phyloP scores from a whole-genome alignment of 108 stramenopile genomes.

The Cyclotella kingstonii region DNA sequence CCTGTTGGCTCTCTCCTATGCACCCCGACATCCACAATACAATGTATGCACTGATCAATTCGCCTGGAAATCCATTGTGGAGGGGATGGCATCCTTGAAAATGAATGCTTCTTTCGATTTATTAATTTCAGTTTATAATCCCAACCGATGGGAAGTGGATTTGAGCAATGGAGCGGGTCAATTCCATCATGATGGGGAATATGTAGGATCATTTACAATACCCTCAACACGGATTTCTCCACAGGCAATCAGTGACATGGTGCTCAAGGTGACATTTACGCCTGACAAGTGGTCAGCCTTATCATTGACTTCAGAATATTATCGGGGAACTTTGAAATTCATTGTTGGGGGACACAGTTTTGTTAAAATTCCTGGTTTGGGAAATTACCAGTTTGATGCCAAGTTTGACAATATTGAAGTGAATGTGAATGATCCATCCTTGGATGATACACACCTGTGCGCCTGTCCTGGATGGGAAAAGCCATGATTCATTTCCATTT shows the following conservation, averaged over 20 bases:
- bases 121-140: conserved; percentile 75
- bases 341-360: conserved; percentile 39
- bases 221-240: conserved; percentile 51
- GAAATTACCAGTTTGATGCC: conserved; percentile 48
- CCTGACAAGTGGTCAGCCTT: conserved; percentile 75
- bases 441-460: conserved; percentile 71
- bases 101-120: conserved; percentile 79
- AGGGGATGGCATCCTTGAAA: conserved; percentile 66
- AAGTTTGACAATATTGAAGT: conserved; percentile 56
- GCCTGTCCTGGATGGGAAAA: conserved; percentile 71
- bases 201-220: conserved; percentile 77
- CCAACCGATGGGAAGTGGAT: conserved; percentile 70
- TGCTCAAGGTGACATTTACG: conserved; percentile 67
- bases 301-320: conserved; percentile 71
- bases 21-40: conserved; percentile 68
- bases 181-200: conserved; percentile 63
- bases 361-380: conserved; percentile 51
- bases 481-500: neutral
- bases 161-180: conserved; percentile 63
- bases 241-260: conserved; percentile 77
- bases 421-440: conserved; percentile 55
- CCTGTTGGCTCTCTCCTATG: conserved; percentile 52
- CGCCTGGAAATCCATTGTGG: conserved; percentile 77
- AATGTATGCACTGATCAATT: conserved; percentile 84
- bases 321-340: conserved; percentile 55